Evolutionary conservation across 2,329 filamentous ascomycete genomes (phyloP).

Genomic region (Dothistroma septosporum): DNA sequence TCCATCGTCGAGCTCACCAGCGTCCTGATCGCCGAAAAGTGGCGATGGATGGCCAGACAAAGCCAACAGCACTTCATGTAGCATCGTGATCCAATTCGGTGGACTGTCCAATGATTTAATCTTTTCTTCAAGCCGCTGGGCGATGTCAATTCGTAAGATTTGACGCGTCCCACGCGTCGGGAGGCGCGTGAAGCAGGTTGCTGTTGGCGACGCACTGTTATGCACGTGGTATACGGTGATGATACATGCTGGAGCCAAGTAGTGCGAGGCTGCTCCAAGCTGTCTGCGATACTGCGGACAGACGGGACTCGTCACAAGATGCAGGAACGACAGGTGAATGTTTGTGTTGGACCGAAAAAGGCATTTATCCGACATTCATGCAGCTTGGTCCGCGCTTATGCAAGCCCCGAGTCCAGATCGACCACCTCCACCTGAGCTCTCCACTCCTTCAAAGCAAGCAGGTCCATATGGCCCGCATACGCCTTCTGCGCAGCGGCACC

Average conservation of each 20-base stretch:
- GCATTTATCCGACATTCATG: not conserved
- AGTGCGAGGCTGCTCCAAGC: not conserved
- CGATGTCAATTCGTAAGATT: not conserved
- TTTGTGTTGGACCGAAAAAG: not conserved
- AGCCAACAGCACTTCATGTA: constrained; percentile 96
- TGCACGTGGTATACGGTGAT: not conserved
- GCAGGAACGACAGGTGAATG: not conserved
- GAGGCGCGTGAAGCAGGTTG: not conserved
- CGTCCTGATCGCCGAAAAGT: constrained; percentile 59
- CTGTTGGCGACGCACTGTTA: not conserved
- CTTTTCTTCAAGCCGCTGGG: not conserved
- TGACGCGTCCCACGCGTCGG: not conserved
- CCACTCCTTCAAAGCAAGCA: not conserved
- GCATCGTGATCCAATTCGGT: constrained; percentile 56
- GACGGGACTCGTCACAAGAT: not conserved
- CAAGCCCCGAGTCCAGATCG: not conserved
- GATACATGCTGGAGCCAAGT: not conserved
- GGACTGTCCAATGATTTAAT: not conserved
- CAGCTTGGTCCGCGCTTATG: not conserved
- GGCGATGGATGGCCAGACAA: constrained; percentile 91
- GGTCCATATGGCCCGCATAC: constrained; percentile 1
- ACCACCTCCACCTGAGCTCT: not conserved
- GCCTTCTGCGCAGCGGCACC: not conserved
- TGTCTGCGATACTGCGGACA: not conserved
- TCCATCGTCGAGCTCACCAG: constrained; percentile 21